A percentile compares a stretch with the other conserved stretches of the same genome.
Evolutionary conservation across 768 basidiomycete species (phyloP).

Genomic region (Suillus occidentalis): DNA sequence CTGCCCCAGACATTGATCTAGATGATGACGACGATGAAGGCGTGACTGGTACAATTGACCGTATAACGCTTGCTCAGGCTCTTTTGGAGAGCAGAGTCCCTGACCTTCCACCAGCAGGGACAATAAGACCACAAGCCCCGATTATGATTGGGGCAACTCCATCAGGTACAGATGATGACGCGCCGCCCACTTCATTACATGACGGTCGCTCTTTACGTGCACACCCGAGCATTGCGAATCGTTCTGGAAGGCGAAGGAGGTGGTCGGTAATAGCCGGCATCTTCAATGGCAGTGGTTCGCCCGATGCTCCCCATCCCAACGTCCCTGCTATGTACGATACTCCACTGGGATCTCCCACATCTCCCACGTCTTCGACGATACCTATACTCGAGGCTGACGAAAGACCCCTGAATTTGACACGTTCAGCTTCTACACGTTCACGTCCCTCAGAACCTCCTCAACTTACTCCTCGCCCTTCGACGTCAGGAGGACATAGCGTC

Average conservation of each 20-base stretch:
- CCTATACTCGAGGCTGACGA: conserved; percentile 17
- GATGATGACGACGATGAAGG: conserved; percentile 61
- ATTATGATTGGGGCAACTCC: conserved; percentile 57
- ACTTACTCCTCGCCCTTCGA: conserved; percentile 32
- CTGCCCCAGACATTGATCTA: conserved; percentile 39
- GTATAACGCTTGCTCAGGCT: conserved; percentile 71
- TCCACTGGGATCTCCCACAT: conserved; percentile 19
- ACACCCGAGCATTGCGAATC: conserved; percentile 30
- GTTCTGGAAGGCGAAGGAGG: conserved; percentile 48
- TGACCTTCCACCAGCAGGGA: conserved; percentile 68
- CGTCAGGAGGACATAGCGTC: conserved; percentile 30
- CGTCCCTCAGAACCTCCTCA: conserved; percentile 16
- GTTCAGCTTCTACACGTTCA: conserved; percentile 27
- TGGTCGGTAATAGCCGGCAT: conserved; percentile 71
- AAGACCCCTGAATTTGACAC: conserved; percentile 22
- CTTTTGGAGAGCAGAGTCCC: conserved; percentile 79
- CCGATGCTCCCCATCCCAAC: conserved; percentile 28
- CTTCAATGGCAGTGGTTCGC: conserved; percentile 28
- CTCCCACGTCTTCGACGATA: conserved; percentile 18
- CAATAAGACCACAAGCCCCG: conserved; percentile 63
- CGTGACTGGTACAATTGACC: conserved; percentile 45
- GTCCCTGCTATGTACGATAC: conserved; percentile 23
- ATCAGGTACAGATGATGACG: conserved; percentile 44
- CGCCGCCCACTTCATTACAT: conserved; percentile 44
- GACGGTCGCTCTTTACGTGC: conserved; percentile 39